These are phyloP conservation scores for Brasenia schreberi DNA, from an alignment of 164 flowering plant species.

Conservation along the genomic window DNA sequence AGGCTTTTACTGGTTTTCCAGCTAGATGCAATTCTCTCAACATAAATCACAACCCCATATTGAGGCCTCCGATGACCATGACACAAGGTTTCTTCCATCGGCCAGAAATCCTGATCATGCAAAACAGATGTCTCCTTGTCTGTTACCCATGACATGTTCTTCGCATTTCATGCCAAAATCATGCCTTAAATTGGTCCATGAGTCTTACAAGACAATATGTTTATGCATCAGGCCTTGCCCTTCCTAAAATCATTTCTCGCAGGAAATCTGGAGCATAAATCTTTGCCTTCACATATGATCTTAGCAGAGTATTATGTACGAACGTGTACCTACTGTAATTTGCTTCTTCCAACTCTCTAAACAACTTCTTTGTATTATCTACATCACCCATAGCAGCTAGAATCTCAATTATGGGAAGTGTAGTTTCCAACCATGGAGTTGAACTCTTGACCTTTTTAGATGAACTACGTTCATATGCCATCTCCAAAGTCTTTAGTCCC, in stretches of 20 bases:
- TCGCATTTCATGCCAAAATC: slow-evolving; percentile 3
- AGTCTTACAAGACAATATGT: slow-evolving; percentile 77
- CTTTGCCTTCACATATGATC: slow-evolving; percentile 79
- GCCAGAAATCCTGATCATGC: too few relatives aligned
- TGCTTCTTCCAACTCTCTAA: slow-evolving; percentile 52
- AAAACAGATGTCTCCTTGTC: too few relatives aligned
- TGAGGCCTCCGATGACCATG: too few relatives aligned
- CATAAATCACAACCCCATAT: too few relatives aligned
- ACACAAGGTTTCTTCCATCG: too few relatives aligned
- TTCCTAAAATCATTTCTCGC: slow-evolving; percentile 77
- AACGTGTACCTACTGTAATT: slow-evolving; percentile 71
- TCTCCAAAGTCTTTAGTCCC: slow-evolving; percentile 49
- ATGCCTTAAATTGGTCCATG: slow-evolving; percentile 41
- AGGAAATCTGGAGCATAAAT: slow-evolving; percentile 58
- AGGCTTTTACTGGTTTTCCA: too few relatives aligned
- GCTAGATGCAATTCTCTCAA: too few relatives aligned
- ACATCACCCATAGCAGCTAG: slow-evolving; percentile 80
- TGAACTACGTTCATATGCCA: slow-evolving; percentile 26
- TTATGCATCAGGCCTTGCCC: slow-evolving; percentile 88
- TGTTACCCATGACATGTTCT: too few relatives aligned
- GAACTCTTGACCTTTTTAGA: slow-evolving; percentile 42
- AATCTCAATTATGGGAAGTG: slow-evolving; percentile 47
- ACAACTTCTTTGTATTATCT: slow-evolving; percentile 58
- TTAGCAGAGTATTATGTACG: slow-evolving; percentile 69
- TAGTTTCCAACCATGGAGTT: slow-evolving; percentile 87